Base-by-base conservation (phyloP, 139 green algal genomes). In the Limnomonas spitsbergensis region DNA sequence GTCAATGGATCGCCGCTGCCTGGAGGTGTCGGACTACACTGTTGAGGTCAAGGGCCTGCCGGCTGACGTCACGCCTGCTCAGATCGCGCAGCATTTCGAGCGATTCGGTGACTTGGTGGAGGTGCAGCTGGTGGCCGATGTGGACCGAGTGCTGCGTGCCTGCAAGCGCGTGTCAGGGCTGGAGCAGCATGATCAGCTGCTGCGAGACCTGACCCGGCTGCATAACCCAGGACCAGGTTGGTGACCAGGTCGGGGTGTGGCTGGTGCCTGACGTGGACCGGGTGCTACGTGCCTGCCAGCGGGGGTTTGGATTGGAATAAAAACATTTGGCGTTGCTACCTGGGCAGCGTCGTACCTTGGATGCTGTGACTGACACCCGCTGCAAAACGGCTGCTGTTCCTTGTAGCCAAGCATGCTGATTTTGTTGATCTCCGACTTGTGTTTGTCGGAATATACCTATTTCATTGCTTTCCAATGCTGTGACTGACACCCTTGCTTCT, bases 71-170 rank as follows among this genome's bases (percentile, higher is more conserved):
- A 77, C 77, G 32, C 76, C 80, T 1, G 76, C 52, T 2, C 34
- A 88, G 85, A 81, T 90, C 24, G 85, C 82, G 24, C 9, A 79
- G 38, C 61, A 85, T 72, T 90, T 90, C 52, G 74, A 38, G 7
- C 72, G 69, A 0, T 90, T 80, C 56, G 86, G 82, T 7, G 73
- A 82, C 69, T 78, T 90, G 52, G 87, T 90, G 78, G 86, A 90
- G 34, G 83, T 85, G 39, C 78, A 86, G 56, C 75, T 90, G 39
- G 81, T 90, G 20, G 81, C 78, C 29, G 86, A 90, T 76, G 79
- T 87, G 40, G 71, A 76, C 1, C 38, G 38, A 26, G 76, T 86
- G 40, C 82, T 89, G 27, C 2, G 32, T 2, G 40, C 75, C 38
- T 83, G 82, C 37, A 53, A 47, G 4, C 53, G 52, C 27, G 82